Evolutionary conservation across 1,284 basidiomycete genomes (phyloP), one percentile per base, ranked within the genome.

Genomic region (Ganoderma sinense): DNA sequence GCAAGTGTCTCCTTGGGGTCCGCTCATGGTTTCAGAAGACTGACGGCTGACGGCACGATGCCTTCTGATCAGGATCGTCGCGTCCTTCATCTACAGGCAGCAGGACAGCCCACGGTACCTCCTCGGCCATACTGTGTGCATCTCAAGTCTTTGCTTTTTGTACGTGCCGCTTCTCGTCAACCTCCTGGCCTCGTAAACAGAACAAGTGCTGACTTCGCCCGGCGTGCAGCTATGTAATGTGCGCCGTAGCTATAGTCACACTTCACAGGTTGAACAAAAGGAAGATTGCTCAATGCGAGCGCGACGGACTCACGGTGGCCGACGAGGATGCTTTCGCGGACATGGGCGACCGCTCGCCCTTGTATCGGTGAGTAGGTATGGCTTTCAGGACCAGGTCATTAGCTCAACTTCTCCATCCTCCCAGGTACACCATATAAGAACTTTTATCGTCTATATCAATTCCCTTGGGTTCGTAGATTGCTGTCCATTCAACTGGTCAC

Each of bases 61-160:
- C 23, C n/a, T 31, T 55, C 1, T 11, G 6, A 39, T 2, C 39
- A 74, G 73, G 10, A 67, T 74, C 33, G 67, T 64, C 5, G 64
- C 70, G 16, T 74, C 73, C 6, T 74, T 74, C 61, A 74, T 74
- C n/a, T 74, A 74, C 36, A 58, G 69, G 11, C 67, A 66, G 36
- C 61, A 70, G 31, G 73, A 74, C 56, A 70, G 67, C 53, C 73
- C 73, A 10, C 39, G 73, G 36, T 74, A 74, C 45, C 67, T 45
- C 18, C 65, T 68, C 8, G 73, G 73, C 7, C 73, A 74, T 48
- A 69, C 65, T 5, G 65, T 66, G 2, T 59, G 61, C 29, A 69
- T 74, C 29, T 64, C 59, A 33, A 69, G 73, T 23, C 45, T 66
- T n/a, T 68, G 66, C 58, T 16, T 64, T 7, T 40, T 65, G 69